These are phyloP conservation scores for Zygosaccharomyces bailii DNA, from an alignment of 805 yeast genomes.

Conservation along the genomic window DNA sequence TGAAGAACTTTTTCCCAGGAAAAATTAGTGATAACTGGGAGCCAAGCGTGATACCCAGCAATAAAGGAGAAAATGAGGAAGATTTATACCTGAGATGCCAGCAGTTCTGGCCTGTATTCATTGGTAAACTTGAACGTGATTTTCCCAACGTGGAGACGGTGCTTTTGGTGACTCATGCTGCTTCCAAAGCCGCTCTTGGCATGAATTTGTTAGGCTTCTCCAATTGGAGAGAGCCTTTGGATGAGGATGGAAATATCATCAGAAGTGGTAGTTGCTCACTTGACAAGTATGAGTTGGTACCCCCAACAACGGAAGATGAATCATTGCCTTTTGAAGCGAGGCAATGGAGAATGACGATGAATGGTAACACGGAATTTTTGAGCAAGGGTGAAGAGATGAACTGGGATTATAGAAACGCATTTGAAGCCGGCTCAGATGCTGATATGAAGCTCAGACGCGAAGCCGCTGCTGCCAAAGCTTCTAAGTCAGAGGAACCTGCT, in stretches of 20 bases:
- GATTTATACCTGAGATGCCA: constrained; percentile 64
- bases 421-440: constrained; percentile 88
- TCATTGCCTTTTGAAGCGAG: constrained; percentile 26
- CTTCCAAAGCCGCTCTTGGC: constrained; percentile 85
- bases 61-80: constrained; percentile 67
- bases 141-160: constrained; percentile 62
- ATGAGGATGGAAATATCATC: constrained; percentile 44
- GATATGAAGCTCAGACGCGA: constrained; percentile 61
- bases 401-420: constrained; percentile 76
- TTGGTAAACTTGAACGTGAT: constrained; percentile 52
- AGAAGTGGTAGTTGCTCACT: constrained; percentile 85
- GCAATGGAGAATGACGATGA: constrained; percentile 60
- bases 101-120: constrained; percentile 51
- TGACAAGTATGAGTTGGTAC: constrained; percentile 49
- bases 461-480: constrained; percentile 19
- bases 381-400: constrained; percentile 85
- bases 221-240: constrained; percentile 50
- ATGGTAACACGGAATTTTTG: constrained; percentile 72
- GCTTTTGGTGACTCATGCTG: constrained; percentile 87
- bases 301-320: constrained; percentile 10
- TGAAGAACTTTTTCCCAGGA: constrained; percentile 53
- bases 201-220: constrained; percentile 59
- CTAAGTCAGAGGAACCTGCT: constrained; percentile 15
- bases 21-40: constrained; percentile 47
- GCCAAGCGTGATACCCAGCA: constrained; percentile 57